phyloP scores from a whole-genome alignment of 164 flowering plant species.

The Dillenia turbinata region DNA sequence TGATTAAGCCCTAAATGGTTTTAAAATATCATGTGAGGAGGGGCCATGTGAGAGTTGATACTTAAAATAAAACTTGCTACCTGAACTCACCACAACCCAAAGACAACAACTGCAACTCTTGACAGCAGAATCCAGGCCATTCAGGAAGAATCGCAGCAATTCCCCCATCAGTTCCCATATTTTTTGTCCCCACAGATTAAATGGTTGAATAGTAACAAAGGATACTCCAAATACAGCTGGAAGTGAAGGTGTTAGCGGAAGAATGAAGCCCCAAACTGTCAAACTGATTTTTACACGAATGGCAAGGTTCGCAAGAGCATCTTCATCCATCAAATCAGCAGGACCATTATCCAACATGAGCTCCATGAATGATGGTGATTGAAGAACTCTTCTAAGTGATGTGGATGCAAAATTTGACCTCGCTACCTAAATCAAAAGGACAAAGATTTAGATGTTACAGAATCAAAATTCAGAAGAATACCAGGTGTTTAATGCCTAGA shows the following conservation, averaged over 20 bases:
- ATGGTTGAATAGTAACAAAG: constrained; percentile 19
- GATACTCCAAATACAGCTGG: constrained; percentile 99
- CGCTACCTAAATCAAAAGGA: constrained; percentile 49
- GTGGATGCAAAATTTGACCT: constrained; percentile 60
- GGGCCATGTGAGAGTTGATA: too few species aligned
- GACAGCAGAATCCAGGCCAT: too few species aligned
- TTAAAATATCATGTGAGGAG: too few species aligned
- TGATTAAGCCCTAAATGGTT: too few species aligned
- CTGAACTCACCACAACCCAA: too few species aligned
- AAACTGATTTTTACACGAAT: constrained; percentile 65
- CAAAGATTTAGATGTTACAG: constrained; percentile 6
- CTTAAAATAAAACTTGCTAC: too few species aligned
- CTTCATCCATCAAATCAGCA: constrained; percentile 92
- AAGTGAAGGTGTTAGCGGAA: constrained; percentile 90
- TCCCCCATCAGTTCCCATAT: too few species aligned
- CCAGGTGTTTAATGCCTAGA: constrained; percentile 1
- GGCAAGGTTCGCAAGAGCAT: constrained; percentile 59
- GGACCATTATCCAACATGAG: constrained; percentile 58
- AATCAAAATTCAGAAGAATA: neutral
- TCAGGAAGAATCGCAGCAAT: too few species aligned
- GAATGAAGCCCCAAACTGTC: constrained; percentile 88
- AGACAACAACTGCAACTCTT: too few species aligned
- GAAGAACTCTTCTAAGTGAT: constrained; percentile 58
- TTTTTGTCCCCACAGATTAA: neutral
- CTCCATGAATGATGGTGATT: constrained; percentile 67